A percentile compares a stretch with the other conserved stretches of the same genome.
Conservation (phyloP, 2,329 filamentous ascomycete species). For the Neopestalotiopsis rosae region DNA sequence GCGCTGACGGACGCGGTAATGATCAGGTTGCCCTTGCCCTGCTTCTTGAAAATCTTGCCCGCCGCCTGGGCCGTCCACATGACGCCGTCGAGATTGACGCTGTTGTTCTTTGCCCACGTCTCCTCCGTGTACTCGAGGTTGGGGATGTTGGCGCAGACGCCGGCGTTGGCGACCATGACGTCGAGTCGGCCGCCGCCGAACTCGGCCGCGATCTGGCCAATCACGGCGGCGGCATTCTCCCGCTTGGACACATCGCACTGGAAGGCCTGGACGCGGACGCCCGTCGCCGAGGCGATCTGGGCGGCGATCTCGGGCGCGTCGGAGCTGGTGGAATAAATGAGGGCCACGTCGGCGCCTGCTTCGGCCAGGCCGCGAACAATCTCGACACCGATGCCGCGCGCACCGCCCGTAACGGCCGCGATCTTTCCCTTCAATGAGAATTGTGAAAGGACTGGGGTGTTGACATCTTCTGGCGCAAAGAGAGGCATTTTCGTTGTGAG, state of each 20-base stretch:
- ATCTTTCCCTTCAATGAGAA: conserved; percentile 63
- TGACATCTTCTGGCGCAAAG: conserved; percentile 3
- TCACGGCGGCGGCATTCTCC: neutral
- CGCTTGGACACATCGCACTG: neutral
- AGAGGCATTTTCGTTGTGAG: neutral
- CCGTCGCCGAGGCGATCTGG: conserved; percentile 15
- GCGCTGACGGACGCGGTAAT: conserved; percentile 88
- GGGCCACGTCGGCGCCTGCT: conserved; percentile 61
- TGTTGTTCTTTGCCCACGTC: conserved; percentile 66
- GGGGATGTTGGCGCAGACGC: conserved; percentile 81
- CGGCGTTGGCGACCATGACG: conserved; percentile 78
- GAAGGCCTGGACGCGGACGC: conserved; percentile 1
- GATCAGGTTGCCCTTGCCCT: conserved; percentile 85
- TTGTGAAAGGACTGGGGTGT: conserved; percentile 25
- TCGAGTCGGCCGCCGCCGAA: conserved; percentile 82
- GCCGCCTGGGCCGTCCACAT: conserved; percentile 79
- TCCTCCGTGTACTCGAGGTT: conserved; percentile 51
- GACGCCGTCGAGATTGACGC: conserved; percentile 79
- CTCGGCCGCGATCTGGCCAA: conserved; percentile 47
- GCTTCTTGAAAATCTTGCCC: conserved; percentile 78
- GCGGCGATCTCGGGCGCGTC: neutral
- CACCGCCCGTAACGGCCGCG: conserved; percentile 61
- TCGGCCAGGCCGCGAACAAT: conserved; percentile 63
- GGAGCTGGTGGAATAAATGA: conserved; percentile 45
- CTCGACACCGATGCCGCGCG: conserved; percentile 63